These are phyloP conservation scores for Colletotrichum phormii DNA, from an alignment of 2,329 filamentous ascomycete genomes.

Conservation along the genomic window DNA sequence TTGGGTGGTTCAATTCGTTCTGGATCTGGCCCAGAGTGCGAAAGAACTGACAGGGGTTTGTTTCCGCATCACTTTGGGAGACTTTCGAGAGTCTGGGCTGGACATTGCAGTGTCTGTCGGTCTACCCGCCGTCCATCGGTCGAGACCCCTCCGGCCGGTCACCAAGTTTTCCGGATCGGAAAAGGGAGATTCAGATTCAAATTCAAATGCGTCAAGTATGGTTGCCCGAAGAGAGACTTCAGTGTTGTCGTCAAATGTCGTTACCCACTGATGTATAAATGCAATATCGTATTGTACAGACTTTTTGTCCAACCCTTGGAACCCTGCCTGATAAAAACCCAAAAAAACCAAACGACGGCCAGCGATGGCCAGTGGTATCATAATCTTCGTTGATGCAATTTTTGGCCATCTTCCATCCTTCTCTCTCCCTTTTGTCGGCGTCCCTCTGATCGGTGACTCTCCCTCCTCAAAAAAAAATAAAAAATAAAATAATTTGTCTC, in stretches of 20 bases:
- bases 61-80: not conserved
- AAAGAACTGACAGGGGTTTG: not conserved
- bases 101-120: not conserved
- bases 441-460: too few species aligned
- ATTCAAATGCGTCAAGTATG: too few species aligned
- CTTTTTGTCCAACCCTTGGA: not conserved
- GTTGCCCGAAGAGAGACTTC: too few species aligned
- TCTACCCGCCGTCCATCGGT: not conserved
- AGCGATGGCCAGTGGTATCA: not conserved
- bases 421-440: not conserved
- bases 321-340: not conserved
- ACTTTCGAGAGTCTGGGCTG: not conserved
- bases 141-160: not conserved
- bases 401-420: not conserved
- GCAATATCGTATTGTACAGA: not conserved
- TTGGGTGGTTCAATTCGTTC: not conserved
- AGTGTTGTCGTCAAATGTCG: not conserved
- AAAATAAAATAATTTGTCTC: too few species aligned
- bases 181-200: not conserved
- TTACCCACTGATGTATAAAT: not conserved
- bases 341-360: not conserved
- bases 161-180: not conserved
- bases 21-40: not conserved
- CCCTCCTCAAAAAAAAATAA: not conserved
- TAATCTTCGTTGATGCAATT: not conserved